These are phyloP conservation scores for Fusarium beomiforme DNA, from an alignment of 2,329 filamentous ascomycete species.

Conservation along the genomic window DNA sequence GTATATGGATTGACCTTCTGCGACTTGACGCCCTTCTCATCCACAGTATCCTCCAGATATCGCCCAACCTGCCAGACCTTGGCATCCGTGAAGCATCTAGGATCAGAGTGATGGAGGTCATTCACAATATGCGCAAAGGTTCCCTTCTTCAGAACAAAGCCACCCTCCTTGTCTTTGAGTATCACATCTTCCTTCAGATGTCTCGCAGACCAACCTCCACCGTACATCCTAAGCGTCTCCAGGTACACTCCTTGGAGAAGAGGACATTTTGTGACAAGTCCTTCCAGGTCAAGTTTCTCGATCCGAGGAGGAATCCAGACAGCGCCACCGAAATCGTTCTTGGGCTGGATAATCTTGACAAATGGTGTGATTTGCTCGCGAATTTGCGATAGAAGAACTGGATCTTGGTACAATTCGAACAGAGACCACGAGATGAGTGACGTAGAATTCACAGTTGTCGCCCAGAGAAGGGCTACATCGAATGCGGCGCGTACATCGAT, in stretches of 20 bases:
- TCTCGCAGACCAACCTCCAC: conserved; percentile 47
- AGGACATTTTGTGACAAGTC: conserved; percentile 49
- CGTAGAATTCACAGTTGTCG: conserved; percentile 51
- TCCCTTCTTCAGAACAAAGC: conserved; percentile 48
- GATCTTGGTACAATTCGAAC: conserved; percentile 52
- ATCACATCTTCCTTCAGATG: conserved; percentile 47
- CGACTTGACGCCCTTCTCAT: conserved; percentile 38
- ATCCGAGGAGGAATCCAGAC: conserved; percentile 50
- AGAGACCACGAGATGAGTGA: conserved; percentile 54
- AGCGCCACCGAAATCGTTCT: conserved; percentile 49
- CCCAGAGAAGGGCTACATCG: conserved; percentile 52
- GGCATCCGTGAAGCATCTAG: conserved; percentile 46
- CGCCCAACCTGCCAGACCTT: conserved; percentile 49
- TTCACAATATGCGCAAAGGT: conserved; percentile 48
- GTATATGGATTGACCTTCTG: conserved; percentile 39
- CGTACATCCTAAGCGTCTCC: conserved; percentile 54
- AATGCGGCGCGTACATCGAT: conserved; percentile 47
- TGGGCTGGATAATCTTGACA: conserved; percentile 46
- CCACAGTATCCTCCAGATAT: conserved; percentile 44
- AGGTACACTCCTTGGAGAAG: conserved; percentile 52
- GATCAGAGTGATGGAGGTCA: conserved; percentile 50
- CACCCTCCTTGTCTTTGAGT: conserved; percentile 42
- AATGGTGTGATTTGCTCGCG: conserved; percentile 51
- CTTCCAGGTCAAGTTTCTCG: conserved; percentile 50
- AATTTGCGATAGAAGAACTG: conserved; percentile 50